Evolutionary conservation across 1,139 yeast species (phyloP).

Genomic region (Scheffersomyces insectosa): DNA sequence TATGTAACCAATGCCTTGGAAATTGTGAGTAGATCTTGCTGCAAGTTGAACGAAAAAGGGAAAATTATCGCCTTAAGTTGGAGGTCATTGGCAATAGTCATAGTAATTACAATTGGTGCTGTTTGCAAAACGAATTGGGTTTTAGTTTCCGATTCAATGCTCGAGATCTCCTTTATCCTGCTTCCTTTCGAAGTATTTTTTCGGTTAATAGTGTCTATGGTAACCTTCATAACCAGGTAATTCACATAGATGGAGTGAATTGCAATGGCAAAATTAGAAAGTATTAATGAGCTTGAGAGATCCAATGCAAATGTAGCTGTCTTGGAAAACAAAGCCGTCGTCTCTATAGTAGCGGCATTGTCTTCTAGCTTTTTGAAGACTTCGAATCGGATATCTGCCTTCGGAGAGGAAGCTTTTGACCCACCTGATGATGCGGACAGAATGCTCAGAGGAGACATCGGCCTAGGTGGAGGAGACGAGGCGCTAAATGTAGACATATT

Average conservation of each 20-base stretch:
- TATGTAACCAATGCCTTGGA: constrained; percentile 23
- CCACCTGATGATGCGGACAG: not conserved
- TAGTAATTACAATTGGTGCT: constrained; percentile 22
- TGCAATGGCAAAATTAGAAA: constrained; percentile 14
- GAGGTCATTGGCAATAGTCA: constrained; percentile 10
- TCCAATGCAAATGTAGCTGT: constrained; percentile 36
- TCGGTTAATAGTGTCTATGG: constrained; percentile 1
- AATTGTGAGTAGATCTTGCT: constrained; percentile 29
- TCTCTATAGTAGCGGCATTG: constrained; percentile 23
- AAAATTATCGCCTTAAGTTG: constrained; percentile 23
- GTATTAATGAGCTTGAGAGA: constrained; percentile 14
- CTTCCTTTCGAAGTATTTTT: not conserved
- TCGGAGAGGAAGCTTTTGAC: constrained; percentile 11
- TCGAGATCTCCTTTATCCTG: not conserved
- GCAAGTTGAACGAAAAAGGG: constrained; percentile 41
- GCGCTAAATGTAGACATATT: not conserved
- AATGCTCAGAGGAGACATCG: constrained; percentile 1
- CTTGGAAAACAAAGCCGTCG: constrained; percentile 50
- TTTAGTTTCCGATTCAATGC: not conserved
- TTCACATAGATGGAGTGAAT: constrained; percentile 7
- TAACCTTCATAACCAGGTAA: constrained; percentile 7
- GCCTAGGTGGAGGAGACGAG: not conserved
- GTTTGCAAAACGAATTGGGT: constrained; percentile 33
- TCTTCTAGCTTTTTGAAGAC: constrained; percentile 30
- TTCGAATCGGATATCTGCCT: constrained; percentile 57